phyloP scores from a whole-genome alignment of 2,329 filamentous ascomycete genomes.

The Tolypocladium pustulatum region DNA sequence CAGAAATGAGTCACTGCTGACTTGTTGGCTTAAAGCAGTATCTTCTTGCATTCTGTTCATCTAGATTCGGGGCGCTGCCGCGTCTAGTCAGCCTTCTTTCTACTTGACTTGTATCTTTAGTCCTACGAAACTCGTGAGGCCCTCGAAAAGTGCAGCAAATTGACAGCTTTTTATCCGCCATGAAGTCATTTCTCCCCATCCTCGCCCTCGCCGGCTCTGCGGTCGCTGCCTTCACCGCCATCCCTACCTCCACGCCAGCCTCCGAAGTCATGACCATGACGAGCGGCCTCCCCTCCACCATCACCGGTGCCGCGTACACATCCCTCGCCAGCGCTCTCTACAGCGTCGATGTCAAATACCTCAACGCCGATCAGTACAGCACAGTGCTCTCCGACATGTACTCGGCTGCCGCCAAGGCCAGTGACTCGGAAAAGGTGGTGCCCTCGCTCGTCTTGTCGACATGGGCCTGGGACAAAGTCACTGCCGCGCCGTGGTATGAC shows the following conservation, averaged over 20 bases:
- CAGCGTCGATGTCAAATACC: conserved; percentile 4
- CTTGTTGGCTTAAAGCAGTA: no score
- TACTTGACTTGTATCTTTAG: background rate
- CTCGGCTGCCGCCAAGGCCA: conserved; percentile 7
- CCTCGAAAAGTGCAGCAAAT: background rate
- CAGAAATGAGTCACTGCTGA: no score
- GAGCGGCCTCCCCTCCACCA: background rate
- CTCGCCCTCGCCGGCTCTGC: background rate
- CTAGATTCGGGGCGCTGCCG: background rate
- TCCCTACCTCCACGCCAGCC: background rate
- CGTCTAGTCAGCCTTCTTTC: background rate
- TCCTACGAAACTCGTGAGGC: background rate
- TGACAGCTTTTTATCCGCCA: background rate
- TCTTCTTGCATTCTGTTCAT: background rate
- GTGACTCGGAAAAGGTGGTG: conserved; percentile 5
- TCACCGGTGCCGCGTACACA: background rate
- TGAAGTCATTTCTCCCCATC: background rate
- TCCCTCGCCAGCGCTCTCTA: background rate
- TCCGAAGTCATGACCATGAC: background rate
- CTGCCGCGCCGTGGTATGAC: background rate
- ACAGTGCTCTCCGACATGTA: conserved; percentile 7
- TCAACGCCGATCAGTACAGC: conserved; percentile 1
- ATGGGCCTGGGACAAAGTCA: background rate
- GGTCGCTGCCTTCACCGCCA: background rate
- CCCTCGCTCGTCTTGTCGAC: conserved; percentile 1